Conservation (phyloP, 2,329 filamentous ascomycete genomes). For the Xylariaceae sp. region DNA sequence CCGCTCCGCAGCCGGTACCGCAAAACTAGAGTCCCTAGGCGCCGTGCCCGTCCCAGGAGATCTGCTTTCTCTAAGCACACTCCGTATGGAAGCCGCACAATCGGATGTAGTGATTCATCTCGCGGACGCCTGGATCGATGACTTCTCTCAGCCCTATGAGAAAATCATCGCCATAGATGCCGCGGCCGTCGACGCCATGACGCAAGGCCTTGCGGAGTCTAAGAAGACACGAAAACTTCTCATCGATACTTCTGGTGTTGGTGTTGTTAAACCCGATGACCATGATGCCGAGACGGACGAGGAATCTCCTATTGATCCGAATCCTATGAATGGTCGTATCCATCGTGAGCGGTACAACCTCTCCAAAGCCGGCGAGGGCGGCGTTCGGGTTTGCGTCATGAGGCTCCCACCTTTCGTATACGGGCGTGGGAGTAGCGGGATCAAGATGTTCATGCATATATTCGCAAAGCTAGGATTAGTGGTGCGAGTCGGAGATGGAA, state of each 20-base stretch:
- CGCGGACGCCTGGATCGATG: constrained; percentile 30
- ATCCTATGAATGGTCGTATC: constrained; percentile 26
- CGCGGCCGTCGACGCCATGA: constrained; percentile 36
- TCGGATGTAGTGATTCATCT: constrained; percentile 42
- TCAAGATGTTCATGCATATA: constrained; percentile 32
- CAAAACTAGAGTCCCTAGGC: constrained; percentile 34
- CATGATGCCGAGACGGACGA: constrained; percentile 30
- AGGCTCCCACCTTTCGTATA: constrained; percentile 41
- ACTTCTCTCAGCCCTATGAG: constrained; percentile 27
- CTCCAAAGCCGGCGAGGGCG: constrained; percentile 23
- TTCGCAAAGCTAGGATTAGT: constrained; percentile 29
- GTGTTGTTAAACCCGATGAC: constrained; percentile 24
- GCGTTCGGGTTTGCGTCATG: constrained; percentile 34
- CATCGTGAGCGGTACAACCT: constrained; percentile 31
- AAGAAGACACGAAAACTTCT: constrained; percentile 29
- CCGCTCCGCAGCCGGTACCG: constrained; percentile 33
- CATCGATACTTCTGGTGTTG: constrained; percentile 33
- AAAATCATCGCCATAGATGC: constrained; percentile 30
- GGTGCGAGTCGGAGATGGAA: constrained; percentile 22
- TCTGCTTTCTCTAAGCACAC: constrained; percentile 34
- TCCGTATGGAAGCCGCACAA: constrained; percentile 33
- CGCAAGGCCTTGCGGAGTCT: constrained; percentile 25
- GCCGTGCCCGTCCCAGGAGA: constrained; percentile 37
- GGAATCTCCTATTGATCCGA: constrained; percentile 14
- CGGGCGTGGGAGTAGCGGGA: constrained; percentile 36